Evolutionary conservation across 2,329 filamentous ascomycete genomes (phyloP).

Genomic region (Sarocladiaceae sp.): DNA sequence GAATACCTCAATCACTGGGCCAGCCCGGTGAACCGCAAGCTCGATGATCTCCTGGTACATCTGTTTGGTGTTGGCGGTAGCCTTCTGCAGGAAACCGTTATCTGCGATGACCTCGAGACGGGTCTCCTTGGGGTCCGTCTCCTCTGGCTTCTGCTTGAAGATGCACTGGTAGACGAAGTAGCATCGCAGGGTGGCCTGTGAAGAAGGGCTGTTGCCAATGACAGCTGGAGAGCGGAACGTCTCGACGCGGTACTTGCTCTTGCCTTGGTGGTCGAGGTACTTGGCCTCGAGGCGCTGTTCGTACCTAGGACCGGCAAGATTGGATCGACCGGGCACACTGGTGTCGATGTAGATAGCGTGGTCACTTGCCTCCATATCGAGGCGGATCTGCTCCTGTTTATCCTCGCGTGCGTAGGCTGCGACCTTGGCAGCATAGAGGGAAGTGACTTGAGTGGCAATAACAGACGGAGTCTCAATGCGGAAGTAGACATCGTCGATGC

Average conservation of each 20-base stretch:
- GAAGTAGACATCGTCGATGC: constrained; percentile 98
- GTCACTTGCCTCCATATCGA: constrained; percentile 91
- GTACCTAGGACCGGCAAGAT: constrained; percentile 76
- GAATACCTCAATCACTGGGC: constrained; percentile 96
- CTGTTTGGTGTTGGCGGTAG: constrained; percentile 88
- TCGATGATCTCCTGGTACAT: constrained; percentile 94
- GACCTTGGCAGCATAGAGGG: constrained; percentile 93
- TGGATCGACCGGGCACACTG: constrained; percentile 77
- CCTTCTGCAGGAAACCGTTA: constrained; percentile 90
- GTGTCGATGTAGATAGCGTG: constrained; percentile 99
- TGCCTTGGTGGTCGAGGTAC: constrained; percentile 77
- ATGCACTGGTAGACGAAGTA: constrained; percentile 98
- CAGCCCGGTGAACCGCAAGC: constrained; percentile 74
- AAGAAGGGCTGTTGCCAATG: constrained; percentile 59
- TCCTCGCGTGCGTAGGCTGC: constrained; percentile 90
- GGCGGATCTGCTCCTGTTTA: constrained; percentile 85
- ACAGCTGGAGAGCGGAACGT: constrained; percentile 89
- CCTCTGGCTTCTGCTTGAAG: constrained; percentile 68
- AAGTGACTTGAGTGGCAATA: constrained; percentile 91
- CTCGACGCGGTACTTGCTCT: constrained; percentile 82
- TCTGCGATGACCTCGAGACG: constrained; percentile 88
- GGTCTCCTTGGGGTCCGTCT: constrained; percentile 72
- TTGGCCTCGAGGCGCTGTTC: constrained; percentile 92
- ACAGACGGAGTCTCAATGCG: constrained; percentile 79
- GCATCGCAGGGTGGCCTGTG: constrained; percentile 82